phyloP scores from a whole-genome alignment of 2,329 filamentous ascomycete species.

The Calonectria pseudoreteaudii region DNA sequence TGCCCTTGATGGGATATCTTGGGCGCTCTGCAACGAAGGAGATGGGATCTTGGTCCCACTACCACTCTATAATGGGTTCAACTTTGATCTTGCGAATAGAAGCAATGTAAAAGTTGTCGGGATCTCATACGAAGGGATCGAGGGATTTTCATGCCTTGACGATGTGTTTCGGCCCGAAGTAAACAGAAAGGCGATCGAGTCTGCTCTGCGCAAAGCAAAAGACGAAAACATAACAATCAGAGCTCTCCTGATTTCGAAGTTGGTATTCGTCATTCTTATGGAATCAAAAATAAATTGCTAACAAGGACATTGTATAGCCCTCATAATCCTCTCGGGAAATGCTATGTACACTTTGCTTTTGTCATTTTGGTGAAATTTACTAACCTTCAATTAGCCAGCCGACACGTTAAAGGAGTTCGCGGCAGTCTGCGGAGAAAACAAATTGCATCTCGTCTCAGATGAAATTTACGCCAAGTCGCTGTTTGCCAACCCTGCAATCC shows the following conservation, averaged over 20 bases:
- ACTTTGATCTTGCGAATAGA: background rate
- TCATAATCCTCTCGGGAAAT: constrained; percentile 1
- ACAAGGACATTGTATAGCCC: background rate
- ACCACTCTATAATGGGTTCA: constrained; percentile 1
- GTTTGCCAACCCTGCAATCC: background rate
- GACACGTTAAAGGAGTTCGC: background rate
- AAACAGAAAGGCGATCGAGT: background rate
- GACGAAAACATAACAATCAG: background rate
- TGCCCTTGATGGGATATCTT: background rate
- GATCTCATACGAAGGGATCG: background rate
- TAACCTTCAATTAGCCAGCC: background rate
- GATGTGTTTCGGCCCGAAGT: background rate
- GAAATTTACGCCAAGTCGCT: constrained; percentile 4
- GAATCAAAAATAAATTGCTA: background rate
- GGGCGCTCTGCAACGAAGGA: background rate
- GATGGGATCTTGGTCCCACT: background rate
- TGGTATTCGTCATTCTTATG: background rate
- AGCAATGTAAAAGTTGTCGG: background rate
- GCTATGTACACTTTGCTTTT: background rate
- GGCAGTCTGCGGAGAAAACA: background rate
- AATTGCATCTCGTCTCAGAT: background rate
- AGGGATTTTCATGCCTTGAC: background rate
- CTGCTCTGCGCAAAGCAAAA: background rate
- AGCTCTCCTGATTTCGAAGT: background rate
- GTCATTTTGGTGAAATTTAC: background rate